These are phyloP conservation scores for Boeremia lycopersici DNA, from an alignment of 2,329 filamentous ascomycete species.

Conservation along the genomic window DNA sequence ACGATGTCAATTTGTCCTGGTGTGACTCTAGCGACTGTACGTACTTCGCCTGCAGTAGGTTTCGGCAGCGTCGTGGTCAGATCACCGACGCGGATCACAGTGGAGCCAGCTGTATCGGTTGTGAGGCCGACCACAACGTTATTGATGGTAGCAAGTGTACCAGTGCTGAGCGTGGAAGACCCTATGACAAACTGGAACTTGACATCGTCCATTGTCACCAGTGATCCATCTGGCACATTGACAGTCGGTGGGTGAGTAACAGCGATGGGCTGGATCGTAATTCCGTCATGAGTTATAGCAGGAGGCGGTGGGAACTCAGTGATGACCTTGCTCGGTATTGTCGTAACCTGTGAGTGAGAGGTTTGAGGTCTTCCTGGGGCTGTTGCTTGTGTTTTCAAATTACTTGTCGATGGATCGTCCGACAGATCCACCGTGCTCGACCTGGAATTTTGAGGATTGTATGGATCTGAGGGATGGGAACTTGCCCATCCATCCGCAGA, in stretches of 20 bases:
- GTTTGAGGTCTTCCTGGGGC: background rate
- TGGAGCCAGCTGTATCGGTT: constrained; percentile 19
- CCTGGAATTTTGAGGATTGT: background rate
- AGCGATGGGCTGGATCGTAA: background rate
- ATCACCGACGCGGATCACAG: constrained; percentile 21
- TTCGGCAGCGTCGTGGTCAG: constrained; percentile 21
- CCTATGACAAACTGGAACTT: constrained; percentile 17
- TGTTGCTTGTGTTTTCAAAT: background rate
- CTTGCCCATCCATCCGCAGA: background rate
- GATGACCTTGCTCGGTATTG: background rate
- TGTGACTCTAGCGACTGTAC: background rate
- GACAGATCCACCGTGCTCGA: background rate
- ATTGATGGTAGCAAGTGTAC: constrained; percentile 17
- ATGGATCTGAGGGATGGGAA: background rate
- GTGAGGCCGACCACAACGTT: constrained; percentile 17
- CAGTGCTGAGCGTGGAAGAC: constrained; percentile 15
- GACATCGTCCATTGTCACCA: background rate
- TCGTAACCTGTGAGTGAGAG: background rate
- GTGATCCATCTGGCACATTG: background rate
- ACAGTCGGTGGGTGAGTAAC: background rate
- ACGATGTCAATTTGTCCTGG: constrained; percentile 6
- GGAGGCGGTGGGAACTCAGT: constrained; percentile 1
- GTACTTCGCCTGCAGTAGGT: constrained; percentile 1
- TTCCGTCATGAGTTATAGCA: background rate
- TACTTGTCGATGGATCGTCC: background rate